phyloP scores from a whole-genome alignment of 2,329 filamentous ascomycete genomes.

The Calonectria leucothoes region DNA sequence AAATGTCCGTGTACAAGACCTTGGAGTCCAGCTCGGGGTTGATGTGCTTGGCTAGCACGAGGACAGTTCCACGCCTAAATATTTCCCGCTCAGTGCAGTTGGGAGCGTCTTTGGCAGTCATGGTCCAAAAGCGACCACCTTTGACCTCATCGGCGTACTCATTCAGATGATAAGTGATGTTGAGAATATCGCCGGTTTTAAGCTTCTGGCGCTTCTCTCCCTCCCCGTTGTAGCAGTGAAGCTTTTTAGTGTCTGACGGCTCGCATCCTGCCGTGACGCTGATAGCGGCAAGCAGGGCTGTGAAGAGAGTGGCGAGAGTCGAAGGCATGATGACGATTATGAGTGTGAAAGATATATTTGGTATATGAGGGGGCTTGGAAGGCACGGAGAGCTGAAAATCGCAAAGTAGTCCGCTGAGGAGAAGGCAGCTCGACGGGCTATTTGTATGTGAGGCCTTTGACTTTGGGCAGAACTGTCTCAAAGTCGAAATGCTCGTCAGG shows the following conservation, averaged over 20 bases:
- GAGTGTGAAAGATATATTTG: too few species aligned
- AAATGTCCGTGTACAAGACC: conserved; percentile 42
- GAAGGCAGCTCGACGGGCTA: neutral
- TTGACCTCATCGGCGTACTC: neutral
- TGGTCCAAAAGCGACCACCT: conserved; percentile 23
- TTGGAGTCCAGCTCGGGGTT: conserved; percentile 25
- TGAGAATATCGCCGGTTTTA: conserved; percentile 27
- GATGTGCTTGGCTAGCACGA: conserved; percentile 42
- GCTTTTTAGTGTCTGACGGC: neutral
- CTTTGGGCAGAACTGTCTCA: neutral
- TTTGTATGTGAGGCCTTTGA: neutral
- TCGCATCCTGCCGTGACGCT: neutral
- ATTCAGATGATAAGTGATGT: conserved; percentile 23
- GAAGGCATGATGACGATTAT: neutral
- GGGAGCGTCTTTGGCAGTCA: conserved; percentile 26
- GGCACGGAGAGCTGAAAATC: neutral
- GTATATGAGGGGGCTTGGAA: neutral
- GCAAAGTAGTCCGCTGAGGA: neutral
- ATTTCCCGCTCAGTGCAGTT: conserved; percentile 40
- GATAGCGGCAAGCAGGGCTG: neutral
- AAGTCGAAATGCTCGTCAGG: neutral
- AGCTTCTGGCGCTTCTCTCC: conserved; percentile 31
- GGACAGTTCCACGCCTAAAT: conserved; percentile 25
- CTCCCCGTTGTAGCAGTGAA: conserved; percentile 31
- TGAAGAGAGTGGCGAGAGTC: neutral